Evolutionary conservation across 371 early-diverging fungal genomes (phyloP).

Genomic region (Apophysomyces variabilis): DNA sequence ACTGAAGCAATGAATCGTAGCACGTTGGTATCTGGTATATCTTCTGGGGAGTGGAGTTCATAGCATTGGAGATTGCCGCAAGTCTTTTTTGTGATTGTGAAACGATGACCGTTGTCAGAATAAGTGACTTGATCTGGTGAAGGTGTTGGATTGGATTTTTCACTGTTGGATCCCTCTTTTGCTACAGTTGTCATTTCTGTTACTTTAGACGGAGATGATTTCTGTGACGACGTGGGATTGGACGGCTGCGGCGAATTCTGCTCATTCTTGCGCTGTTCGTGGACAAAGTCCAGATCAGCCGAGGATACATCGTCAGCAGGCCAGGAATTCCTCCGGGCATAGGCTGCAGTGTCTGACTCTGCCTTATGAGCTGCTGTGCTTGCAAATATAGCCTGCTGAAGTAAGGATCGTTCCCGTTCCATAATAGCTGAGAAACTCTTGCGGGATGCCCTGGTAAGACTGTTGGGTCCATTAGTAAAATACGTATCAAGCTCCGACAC

Average conservation of each 20-base stretch:
- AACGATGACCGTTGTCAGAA: constrained; percentile 13
- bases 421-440: constrained; percentile 25
- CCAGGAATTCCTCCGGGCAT: constrained; percentile 1
- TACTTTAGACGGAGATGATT: not conserved
- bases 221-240: not conserved
- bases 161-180: not conserved
- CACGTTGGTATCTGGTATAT: constrained; percentile 39
- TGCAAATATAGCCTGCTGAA: constrained; percentile 41
- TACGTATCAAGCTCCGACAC: constrained; percentile 53
- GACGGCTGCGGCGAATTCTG: not conserved
- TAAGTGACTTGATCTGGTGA: constrained; percentile 8
- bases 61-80: constrained; percentile 35
- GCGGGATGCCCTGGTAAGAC: constrained; percentile 15
- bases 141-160: not conserved
- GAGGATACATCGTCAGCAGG: not conserved
- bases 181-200: not conserved
- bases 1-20: constrained; percentile 38
- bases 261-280: not conserved
- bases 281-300: not conserved
- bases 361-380: constrained; percentile 8
- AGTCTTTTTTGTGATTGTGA: constrained; percentile 24
- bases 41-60: constrained; percentile 40
- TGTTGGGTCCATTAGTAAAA: constrained; percentile 29
- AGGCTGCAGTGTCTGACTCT: not conserved
- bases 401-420: constrained; percentile 26